Base-by-base conservation (phyloP, 805 yeast species). In the Metschnikowia cerradonensis region DNA sequence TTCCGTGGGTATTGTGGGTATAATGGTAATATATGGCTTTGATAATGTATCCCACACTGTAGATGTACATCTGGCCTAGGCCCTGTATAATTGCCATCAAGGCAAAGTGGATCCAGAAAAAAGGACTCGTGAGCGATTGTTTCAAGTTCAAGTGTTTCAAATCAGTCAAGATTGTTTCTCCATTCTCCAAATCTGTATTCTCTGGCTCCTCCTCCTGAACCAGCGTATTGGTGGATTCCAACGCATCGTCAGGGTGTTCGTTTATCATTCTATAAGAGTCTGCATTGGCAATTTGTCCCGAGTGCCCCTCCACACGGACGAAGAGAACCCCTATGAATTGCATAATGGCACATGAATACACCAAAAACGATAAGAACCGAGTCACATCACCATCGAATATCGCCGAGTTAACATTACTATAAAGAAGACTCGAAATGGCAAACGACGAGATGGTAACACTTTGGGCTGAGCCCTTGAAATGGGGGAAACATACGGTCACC, bases 1-100 rank as follows among this genome's bases (percentile, higher is more conserved):
- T 19, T 15, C 17, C 33, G 7, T 22, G 34, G 5, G 39, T 31
- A 6, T 11, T 23, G 15, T 45, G 50, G 3, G 22, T 20, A n/a
- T 20, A 48, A 22, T 36, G 46, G 39, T 49, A 45, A 49, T 62
- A 60, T 2, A 67, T 38, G 8, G 72, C 72, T 52, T 67, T 66
- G 22, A 67, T 48, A 13, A 68, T 57, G 44, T 57, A 68, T 2
- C 73, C 73, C 46, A 68, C 65, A 22, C 67, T 64, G 49, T 62
- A 68, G 11, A 68, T 68, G 53, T 68, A 68, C 72, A 68, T 67
- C 54, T 68, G 73, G 11, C 73, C 72, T 49, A 68, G 57, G 6
- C 73, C 73, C 55, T 68, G 73, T n/a, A 66, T 55, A 15, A 67
- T 53, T 1, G 71, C 60, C 52, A 68, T 60, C 7, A 67, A 52